Evolutionary conservation across 2,329 filamentous ascomycete genomes (phyloP).

Genomic region (Teratosphaeria epicoccoides): DNA sequence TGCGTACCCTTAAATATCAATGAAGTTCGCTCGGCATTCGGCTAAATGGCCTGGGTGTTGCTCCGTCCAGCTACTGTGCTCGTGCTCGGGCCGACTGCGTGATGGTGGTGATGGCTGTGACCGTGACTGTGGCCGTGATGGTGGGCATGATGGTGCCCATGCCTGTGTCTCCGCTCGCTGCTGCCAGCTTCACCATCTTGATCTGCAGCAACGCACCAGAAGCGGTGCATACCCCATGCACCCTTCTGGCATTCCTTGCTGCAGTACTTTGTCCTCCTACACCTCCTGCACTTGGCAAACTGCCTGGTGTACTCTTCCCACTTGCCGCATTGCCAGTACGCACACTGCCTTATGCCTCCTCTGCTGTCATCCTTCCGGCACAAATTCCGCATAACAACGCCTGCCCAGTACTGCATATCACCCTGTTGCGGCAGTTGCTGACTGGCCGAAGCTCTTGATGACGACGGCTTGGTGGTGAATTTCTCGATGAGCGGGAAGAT

Average conservation of each 20-base stretch:
- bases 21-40: not conserved
- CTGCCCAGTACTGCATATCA: conserved; percentile 98
- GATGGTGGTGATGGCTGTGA: not conserved
- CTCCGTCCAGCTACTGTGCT: not conserved
- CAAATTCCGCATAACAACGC: conserved; percentile 96
- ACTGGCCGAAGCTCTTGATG: conserved; percentile 39
- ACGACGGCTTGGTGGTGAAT: conserved; percentile 66
- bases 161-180: conserved; percentile 14
- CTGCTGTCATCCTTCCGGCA: conserved; percentile 94
- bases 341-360: conserved; percentile 91
- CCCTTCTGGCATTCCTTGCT: conserved; percentile 99
- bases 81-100: not conserved
- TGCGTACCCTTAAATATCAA: not conserved
- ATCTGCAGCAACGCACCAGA: conserved; percentile 82
- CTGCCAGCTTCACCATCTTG: conserved; percentile 10
- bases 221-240: conserved; percentile 94
- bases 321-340: conserved; percentile 95
- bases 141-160: conserved; percentile 14
- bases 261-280: conserved; percentile 83
- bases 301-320: conserved; percentile 96
- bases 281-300: conserved; percentile 95
- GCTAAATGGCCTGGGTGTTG: not conserved
- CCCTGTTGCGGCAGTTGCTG: conserved; percentile 22
- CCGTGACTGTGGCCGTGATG: conserved; percentile 3
- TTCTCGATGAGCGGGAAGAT: conserved; percentile 98